Evolutionary conservation across 257 asterid genomes (phyloP), one percentile per base, ranked within the genome.

Genomic region (Plectranthus barbatus): DNA sequence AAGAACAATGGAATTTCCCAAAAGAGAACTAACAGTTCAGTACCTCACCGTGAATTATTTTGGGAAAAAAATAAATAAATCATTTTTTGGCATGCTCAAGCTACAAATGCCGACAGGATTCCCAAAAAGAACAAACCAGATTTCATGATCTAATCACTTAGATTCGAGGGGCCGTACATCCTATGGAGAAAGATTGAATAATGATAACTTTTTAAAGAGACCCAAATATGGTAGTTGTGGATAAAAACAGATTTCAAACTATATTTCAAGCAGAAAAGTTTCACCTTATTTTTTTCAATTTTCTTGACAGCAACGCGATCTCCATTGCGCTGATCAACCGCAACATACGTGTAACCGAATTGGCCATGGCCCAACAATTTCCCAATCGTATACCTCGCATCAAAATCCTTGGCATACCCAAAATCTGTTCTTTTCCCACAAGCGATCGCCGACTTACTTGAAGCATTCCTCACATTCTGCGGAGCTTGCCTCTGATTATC

Each of bases 291-390:
- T 46, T 57, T 67, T 2, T 67, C 72, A 5, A 67, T 56, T 67
- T 57, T 67, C 72, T 67, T 67, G 44, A 67, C 72, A 57, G 72
- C 72, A 46, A 67, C 66, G 10, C 52, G 60, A 47, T 67, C 60
- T 15, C 72, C 72, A 36, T 67, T 67, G 33, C 34, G 0, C 15
- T 67, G 58, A 57, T 67, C 72, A 56, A 56, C 44, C 1, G 72
- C 72, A 47, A 47, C 66, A 57, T n/a, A n/a, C n/a, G n/a, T n/a
- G n/a, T n/a, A n/a, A n/a, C n/a, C n/a, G n/a, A n/a, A n/a, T n/a
- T n/a, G 72, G 66, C 72, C 72, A 56, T 67, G 72, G 60, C 72
- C 72, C 66, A 67, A 24, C 66, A 67, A 21, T 57, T 67, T 67
- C 6, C 72, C 72, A 24, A 57, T 46, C 5, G 66, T 47, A 33